phyloP scores from a whole-genome alignment of 2,329 filamentous ascomycete species.

The Domatiomyces catenatus region DNA sequence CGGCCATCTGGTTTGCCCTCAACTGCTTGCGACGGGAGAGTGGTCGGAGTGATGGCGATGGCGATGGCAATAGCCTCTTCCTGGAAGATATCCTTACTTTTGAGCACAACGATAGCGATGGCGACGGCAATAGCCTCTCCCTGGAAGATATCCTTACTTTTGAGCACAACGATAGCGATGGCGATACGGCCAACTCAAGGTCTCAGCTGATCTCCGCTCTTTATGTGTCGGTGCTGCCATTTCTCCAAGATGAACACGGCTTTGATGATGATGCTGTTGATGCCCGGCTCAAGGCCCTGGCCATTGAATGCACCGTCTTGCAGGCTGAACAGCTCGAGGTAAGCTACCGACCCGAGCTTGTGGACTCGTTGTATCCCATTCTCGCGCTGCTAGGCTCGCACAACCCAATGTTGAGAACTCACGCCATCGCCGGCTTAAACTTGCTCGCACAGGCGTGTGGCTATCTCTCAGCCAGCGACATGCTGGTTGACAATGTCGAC shows the following conservation, averaged over 20 bases:
- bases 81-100: conserved; percentile 36
- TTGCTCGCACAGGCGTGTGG: conserved; percentile 59
- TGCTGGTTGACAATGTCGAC: conserved; percentile 84
- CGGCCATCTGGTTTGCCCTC: conserved; percentile 52
- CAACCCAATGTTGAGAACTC: conserved; percentile 51
- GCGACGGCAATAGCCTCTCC: background rate
- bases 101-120: conserved; percentile 32
- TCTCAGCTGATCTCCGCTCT: conserved; percentile 29
- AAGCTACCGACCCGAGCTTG: conserved; percentile 67
- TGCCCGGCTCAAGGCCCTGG: conserved; percentile 62
- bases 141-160: conserved; percentile 36
- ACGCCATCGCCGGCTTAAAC: conserved; percentile 73
- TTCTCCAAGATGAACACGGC: conserved; percentile 22
- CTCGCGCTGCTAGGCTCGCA: conserved; percentile 70
- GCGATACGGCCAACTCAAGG: conserved; percentile 19
- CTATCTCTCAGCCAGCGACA: conserved; percentile 56
- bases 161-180: conserved; percentile 32
- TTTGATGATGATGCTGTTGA: conserved; percentile 33
- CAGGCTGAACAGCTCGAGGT: conserved; percentile 52
- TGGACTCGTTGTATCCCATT: conserved; percentile 84
- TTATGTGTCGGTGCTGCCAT: conserved; percentile 28
- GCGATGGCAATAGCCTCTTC: background rate
- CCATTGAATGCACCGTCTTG: conserved; percentile 65
- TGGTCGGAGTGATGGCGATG: too few species aligned
- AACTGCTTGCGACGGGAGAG: conserved; percentile 43